Evolutionary conservation across 805 yeast genomes (phyloP).

Genomic region (Lipomyces sp.): DNA sequence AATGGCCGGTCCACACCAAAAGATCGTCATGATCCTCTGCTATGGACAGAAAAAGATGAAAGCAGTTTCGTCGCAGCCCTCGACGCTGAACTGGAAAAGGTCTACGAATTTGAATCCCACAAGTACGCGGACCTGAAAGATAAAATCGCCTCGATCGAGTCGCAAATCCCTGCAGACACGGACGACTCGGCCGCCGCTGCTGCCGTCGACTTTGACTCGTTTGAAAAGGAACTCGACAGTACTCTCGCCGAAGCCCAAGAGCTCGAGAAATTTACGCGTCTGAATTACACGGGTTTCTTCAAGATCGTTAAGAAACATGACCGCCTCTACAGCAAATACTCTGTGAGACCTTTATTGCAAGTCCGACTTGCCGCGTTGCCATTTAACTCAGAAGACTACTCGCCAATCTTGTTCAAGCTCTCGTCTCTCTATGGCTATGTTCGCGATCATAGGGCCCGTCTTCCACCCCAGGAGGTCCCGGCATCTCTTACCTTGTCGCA

Average conservation of each 20-base stretch:
- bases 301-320: slow-evolving; percentile 97
- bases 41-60: slow-evolving; percentile 80
- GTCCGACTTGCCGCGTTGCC: slow-evolving; percentile 88
- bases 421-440: slow-evolving; percentile 80
- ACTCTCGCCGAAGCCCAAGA: slow-evolving; percentile 77
- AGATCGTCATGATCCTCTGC: slow-evolving; percentile 48
- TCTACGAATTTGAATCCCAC: slow-evolving; percentile 79
- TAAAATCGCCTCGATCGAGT: slow-evolving; percentile 68
- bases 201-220: slow-evolving; percentile 55
- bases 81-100: slow-evolving; percentile 89
- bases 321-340: slow-evolving; percentile 80
- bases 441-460: slow-evolving; percentile 63
- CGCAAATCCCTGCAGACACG: slow-evolving; percentile 45
- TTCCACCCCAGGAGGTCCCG: slow-evolving; percentile 8
- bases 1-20: slow-evolving; percentile 15
- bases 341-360: slow-evolving; percentile 87
- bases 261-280: slow-evolving; percentile 84
- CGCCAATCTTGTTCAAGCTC: slow-evolving; percentile 79
- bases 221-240: slow-evolving; percentile 74
- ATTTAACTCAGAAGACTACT: slow-evolving; percentile 91
- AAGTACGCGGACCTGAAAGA: slow-evolving; percentile 72
- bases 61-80: slow-evolving; percentile 75
- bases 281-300: slow-evolving; percentile 92
- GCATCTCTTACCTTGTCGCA: slow-evolving; percentile 33
- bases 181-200: slow-evolving; percentile 37